phyloP scores from a whole-genome alignment of 345 rosid species.

The Excoecaria cochinchinensis region DNA sequence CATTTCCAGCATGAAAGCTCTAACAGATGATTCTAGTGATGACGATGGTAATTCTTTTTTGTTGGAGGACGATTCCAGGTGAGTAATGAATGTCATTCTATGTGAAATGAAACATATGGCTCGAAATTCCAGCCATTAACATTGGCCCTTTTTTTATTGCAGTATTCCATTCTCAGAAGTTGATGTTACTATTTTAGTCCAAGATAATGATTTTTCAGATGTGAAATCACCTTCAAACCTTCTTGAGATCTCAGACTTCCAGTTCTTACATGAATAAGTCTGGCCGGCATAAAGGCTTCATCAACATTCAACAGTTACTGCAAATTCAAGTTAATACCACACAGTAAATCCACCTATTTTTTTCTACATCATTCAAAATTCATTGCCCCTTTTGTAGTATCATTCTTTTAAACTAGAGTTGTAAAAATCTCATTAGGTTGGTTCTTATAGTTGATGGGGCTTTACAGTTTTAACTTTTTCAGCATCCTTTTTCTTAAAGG shows the following conservation, averaged over 20 bases:
- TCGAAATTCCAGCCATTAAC: too few species aligned
- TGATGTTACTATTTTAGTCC: constrained; percentile 19
- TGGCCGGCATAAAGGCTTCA: background rate
- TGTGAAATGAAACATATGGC: too few species aligned
- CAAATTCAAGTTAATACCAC: constrained; percentile 11
- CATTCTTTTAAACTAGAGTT: constrained; percentile 26
- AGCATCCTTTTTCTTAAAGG: too few species aligned
- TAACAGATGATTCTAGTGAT: too few species aligned
- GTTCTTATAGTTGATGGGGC: too few species aligned
- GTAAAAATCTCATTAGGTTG: constrained; percentile 28
- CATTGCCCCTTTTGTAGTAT: constrained; percentile 33
- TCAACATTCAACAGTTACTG: background rate
- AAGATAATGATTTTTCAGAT: constrained; percentile 28
- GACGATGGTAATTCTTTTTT: too few species aligned
- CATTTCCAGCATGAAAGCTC: constrained; percentile 27
- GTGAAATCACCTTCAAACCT: constrained; percentile 27
- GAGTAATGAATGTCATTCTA: too few species aligned
- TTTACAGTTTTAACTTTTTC: too few species aligned
- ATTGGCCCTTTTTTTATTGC: too few species aligned
- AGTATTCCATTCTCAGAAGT: too few species aligned
- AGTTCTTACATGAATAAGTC: constrained; percentile 34
- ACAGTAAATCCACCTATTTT: constrained; percentile 29
- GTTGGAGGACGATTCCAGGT: too few species aligned
- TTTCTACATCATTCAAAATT: constrained; percentile 12
- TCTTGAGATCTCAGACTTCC: constrained; percentile 28